These are phyloP conservation scores for Taxillus chinensis DNA, from an alignment of 164 flowering plant species.

Conservation along the genomic window DNA sequence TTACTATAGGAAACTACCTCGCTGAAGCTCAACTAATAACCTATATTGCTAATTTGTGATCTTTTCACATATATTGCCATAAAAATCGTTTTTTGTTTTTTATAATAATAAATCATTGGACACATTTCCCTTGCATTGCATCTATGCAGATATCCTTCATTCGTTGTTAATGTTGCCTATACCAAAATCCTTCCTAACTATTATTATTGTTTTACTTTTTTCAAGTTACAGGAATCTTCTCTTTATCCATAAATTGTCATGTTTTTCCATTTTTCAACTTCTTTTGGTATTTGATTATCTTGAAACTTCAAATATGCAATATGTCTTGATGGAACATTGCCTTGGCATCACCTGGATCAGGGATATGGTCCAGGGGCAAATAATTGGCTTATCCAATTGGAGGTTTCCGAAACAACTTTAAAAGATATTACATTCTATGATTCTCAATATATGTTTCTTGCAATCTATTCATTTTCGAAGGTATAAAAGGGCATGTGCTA, in stretches of 20 bases:
- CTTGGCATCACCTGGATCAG: constrained; percentile 71
- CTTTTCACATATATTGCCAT: no score
- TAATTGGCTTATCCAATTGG: constrained; percentile 85
- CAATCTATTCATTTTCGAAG: no score
- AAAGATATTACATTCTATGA: background rate
- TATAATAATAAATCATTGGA: no score
- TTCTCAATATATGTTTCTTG: background rate
- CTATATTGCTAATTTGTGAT: no score
- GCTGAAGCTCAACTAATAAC: no score
- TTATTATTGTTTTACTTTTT: background rate
- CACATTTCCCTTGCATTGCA: no score
- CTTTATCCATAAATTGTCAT: background rate
- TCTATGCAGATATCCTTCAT: no score
- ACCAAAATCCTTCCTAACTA: no score
- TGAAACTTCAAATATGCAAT: constrained; percentile 29
- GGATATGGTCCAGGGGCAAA: constrained; percentile 74
- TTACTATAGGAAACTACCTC: no score
- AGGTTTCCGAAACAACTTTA: constrained; percentile 35
- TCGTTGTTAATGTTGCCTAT: no score
- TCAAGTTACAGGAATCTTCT: background rate
- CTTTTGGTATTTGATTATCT: background rate
- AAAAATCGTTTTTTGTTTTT: no score
- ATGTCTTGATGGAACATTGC: constrained; percentile 85
- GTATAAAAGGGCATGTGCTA: no score
- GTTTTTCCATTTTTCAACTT: background rate